Conservation (phyloP, 2,329 filamentous ascomycete genomes). For the Gaeumannomyces tritici region DNA sequence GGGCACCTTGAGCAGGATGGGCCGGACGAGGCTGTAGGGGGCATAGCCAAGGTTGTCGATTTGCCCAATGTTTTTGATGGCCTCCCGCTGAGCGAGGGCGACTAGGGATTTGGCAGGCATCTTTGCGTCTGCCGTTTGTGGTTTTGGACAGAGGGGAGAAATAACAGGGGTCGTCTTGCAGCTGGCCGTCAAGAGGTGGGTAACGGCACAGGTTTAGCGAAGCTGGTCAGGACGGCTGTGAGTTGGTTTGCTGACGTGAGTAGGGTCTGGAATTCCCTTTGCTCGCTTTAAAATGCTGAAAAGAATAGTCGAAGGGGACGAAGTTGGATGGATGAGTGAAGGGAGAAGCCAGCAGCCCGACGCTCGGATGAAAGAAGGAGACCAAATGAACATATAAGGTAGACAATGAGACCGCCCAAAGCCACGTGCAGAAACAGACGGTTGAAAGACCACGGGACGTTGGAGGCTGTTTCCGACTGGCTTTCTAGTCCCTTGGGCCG, state of each 20-base stretch:
- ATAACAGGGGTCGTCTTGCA: not conserved
- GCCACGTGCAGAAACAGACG: not conserved
- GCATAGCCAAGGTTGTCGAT: conserved; percentile 65
- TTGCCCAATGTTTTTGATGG: conserved; percentile 41
- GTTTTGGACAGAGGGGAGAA: too few species aligned
- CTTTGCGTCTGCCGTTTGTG: conserved; percentile 19
- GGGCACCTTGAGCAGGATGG: conserved; percentile 62
- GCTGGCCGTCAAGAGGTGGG: not conserved
- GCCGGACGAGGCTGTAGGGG: conserved; percentile 54
- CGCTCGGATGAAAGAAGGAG: not conserved
- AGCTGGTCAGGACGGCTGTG: too few species aligned
- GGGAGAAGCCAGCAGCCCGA: not conserved
- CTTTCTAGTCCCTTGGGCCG: not conserved
- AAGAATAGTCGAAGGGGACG: not conserved
- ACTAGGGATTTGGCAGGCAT: conserved; percentile 29
- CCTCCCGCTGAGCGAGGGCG: conserved; percentile 19
- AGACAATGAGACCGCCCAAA: not conserved
- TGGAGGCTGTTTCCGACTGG: not conserved
- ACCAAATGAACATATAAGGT: not conserved
- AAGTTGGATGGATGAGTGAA: not conserved
- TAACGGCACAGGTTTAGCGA: not conserved
- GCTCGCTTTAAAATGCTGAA: not conserved
- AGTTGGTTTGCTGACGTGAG: too few species aligned
- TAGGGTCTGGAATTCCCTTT: not conserved
- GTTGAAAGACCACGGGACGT: not conserved